Conservation (phyloP, 164 flowering plant genomes). For the Tetracentron sinense region DNA sequence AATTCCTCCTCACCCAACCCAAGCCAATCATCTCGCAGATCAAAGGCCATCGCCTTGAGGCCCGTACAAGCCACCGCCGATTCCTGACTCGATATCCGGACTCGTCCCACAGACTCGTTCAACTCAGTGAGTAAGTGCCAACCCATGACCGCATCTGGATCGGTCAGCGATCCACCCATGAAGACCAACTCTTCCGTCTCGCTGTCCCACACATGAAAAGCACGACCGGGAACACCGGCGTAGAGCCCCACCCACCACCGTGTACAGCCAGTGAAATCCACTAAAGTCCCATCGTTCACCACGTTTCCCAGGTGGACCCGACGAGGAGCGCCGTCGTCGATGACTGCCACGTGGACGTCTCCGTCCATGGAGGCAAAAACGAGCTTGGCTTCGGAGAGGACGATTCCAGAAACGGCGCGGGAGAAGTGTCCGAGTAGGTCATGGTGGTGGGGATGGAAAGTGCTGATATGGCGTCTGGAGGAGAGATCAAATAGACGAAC, state of each 20-base stretch:
- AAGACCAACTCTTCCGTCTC: slow-evolving; percentile 48
- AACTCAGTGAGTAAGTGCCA: slow-evolving; percentile 69
- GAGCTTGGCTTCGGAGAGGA: slow-evolving; percentile 33
- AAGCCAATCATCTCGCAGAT: slow-evolving; percentile 33
- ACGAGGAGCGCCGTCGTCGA: slow-evolving; percentile 22
- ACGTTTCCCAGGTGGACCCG: slow-evolving; percentile 52
- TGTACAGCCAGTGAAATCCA: slow-evolving; percentile 59
- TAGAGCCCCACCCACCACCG: slow-evolving; percentile 85
- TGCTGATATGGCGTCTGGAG: slow-evolving; percentile 36
- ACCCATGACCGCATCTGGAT: slow-evolving; percentile 69
- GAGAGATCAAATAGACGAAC: slow-evolving; percentile 64
- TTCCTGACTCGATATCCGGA: slow-evolving; percentile 38
- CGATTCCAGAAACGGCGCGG: slow-evolving; percentile 65
- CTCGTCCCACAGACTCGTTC: slow-evolving; percentile 55
- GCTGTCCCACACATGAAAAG: slow-evolving; percentile 71
- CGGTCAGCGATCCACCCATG: slow-evolving; percentile 71
- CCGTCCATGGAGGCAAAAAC: slow-evolving; percentile 79
- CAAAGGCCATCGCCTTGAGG: slow-evolving; percentile 35
- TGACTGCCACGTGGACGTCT: slow-evolving; percentile 49
- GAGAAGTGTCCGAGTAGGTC: slow-evolving; percentile 63
- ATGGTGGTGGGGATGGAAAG: slow-evolving; percentile 46
- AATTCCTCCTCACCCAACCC: slow-evolving; percentile 31
- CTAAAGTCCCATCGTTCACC: slow-evolving; percentile 55
- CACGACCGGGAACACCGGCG: slow-evolving; percentile 74
- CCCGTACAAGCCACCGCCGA: slow-evolving; percentile 66